Conservation (phyloP, 192 early-diverging fungal species). For the Helicostylum pulchrum region DNA sequence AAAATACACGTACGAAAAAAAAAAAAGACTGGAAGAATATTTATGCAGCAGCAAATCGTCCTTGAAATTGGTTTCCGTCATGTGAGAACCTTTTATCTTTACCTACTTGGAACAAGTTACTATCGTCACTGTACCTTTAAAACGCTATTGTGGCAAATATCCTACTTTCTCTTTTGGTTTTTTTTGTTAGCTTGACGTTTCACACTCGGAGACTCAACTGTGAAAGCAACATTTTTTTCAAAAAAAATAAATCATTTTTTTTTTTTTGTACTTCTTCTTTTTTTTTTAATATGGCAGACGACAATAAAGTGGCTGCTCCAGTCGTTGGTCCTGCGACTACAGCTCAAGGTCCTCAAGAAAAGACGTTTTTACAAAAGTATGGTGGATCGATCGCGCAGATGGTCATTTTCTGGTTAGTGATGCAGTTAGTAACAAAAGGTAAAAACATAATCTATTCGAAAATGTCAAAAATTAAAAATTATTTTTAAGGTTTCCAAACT, state of each 20-base stretch:
- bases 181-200: too few species aligned
- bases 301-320: conserved; percentile 7
- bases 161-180: neutral
- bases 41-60: neutral
- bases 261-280: neutral
- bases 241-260: too few species aligned
- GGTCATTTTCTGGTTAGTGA: conserved; percentile 31
- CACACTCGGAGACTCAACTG: too few species aligned
- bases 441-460: neutral
- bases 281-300: conserved; percentile 10
- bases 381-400: conserved; percentile 30
- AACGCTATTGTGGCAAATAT: too few species aligned
- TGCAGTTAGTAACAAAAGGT: conserved; percentile 17
- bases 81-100: too few species aligned
- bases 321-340: neutral
- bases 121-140: too few species aligned
- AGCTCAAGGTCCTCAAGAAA: conserved; percentile 1
- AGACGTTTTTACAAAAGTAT: conserved; percentile 30
- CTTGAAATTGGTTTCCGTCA: too few species aligned
- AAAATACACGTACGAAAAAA: too few species aligned
- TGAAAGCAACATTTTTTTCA: too few species aligned
- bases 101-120: too few species aligned
- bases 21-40: neutral
- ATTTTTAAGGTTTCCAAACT: too few species aligned
- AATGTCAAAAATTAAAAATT: neutral